Percentiles rank a stretch among this genome's conserved stretches.
These are phyloP conservation scores for Akebia trifoliata DNA, from an alignment of 164 flowering plant genomes.

Conservation along the genomic window DNA sequence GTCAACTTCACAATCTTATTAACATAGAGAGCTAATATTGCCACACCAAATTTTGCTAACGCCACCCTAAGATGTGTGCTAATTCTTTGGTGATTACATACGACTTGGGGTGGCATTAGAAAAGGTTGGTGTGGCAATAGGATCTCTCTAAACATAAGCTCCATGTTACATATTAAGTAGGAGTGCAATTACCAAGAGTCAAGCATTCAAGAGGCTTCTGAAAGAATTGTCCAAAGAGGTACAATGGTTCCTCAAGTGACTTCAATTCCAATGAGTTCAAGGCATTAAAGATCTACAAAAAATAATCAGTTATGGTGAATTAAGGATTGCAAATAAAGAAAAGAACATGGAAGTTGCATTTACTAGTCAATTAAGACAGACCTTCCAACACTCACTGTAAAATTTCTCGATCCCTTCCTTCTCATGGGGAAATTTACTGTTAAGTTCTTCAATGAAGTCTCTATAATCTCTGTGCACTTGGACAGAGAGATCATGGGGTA, in stretches of 20 bases:
- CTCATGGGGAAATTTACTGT: slow-evolving; percentile 76
- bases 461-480: slow-evolving; percentile 73
- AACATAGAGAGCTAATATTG: too few species aligned
- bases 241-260: slow-evolving; percentile 94
- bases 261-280: slow-evolving; percentile 88
- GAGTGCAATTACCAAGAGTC: slow-evolving; percentile 63
- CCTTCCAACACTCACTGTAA: slow-evolving; percentile 96
- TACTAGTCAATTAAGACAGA: slow-evolving; percentile 31
- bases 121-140: too few species aligned
- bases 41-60: too few species aligned
- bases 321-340: background rate
- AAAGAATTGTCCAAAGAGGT: slow-evolving; percentile 93
- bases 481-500: slow-evolving; percentile 77
- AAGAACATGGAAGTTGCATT: slow-evolving; percentile 16
- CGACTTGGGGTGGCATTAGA: too few species aligned
- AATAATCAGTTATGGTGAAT: slow-evolving; percentile 7
- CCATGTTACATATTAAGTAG: background rate
- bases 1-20: too few species aligned
- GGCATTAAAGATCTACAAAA: slow-evolving; percentile 72
- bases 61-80: too few species aligned
- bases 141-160: too few species aligned
- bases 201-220: slow-evolving; percentile 91
- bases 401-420: slow-evolving; percentile 81
- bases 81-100: too few species aligned
- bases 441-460: slow-evolving; percentile 69